Base-by-base conservation (phyloP, 2,329 filamentous ascomycete species). In the Daldinia sp. region DNA sequence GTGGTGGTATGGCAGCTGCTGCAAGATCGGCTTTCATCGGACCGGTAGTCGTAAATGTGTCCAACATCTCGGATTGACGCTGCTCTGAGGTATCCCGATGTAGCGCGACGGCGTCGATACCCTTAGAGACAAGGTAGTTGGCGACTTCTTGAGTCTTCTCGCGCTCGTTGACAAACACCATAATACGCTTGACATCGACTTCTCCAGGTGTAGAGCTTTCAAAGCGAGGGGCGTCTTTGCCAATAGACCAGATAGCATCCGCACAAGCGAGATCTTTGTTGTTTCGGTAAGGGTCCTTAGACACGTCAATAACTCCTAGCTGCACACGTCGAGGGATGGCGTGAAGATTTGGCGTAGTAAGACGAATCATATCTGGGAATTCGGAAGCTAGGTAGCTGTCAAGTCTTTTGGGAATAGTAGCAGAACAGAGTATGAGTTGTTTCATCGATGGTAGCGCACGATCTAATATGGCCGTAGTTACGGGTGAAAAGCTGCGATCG, bases 111-210 rank as follows among this genome's bases (percentile, higher is more conserved):
- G 95, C 94, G 73, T 97, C 92, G 74, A 99, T 94, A 62, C 94
- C 94, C 82, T 98, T 98, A 57, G 88, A 88, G 12, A 84, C 83
- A 0, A 99, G 88, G 78, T 92, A 99, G 1, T 90, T 82, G 12
- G 94, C 90, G 0, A 99, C 86, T 76, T 94, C 89, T 64, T 92
- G 87, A 0, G 95, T 93, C 77, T 93, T 93, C 77, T 97, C 94
- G 39, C 96, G 92, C 84, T 98, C 94, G 79, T 98, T 98, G 78
- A 98, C 95, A 76, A 98, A 98, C 2, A 98, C 94, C 64, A 98
- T 89, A 75, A 99, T 92, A 69, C 93, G 92, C 79, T 96, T 96
- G 26, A 93, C 86, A 65, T 92, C 89, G 4, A 90, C 82, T 55
- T 85, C 83, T 44, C 83, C 87, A 60, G 87, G 85, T 30, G 83